phyloP scores from a whole-genome alignment of 1,139 yeast genomes.

The Pichia sp. region DNA sequence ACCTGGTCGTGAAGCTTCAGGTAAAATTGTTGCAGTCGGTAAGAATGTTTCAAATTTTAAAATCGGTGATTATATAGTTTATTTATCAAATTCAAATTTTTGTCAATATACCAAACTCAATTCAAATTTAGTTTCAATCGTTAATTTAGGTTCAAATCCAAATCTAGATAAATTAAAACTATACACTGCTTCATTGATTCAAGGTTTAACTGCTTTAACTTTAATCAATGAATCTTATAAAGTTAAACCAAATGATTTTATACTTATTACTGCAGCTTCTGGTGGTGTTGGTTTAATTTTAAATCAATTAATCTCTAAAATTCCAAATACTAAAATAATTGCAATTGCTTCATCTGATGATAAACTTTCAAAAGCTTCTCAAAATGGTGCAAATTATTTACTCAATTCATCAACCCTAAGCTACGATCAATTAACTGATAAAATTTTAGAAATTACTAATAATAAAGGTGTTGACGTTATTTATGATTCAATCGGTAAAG shows the following conservation, averaged over 20 bases:
- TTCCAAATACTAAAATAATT: constrained; percentile 71
- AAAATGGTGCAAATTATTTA: constrained; percentile 67
- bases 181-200: constrained; percentile 57
- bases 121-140: constrained; percentile 29
- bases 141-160: constrained; percentile 43
- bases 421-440: constrained; percentile 45
- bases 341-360: constrained; percentile 76
- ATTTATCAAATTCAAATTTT: constrained; percentile 45
- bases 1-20: constrained; percentile 83
- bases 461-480: constrained; percentile 69
- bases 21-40: constrained; percentile 66
- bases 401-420: constrained; percentile 44
- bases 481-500: constrained; percentile 80
- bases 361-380: constrained; percentile 52
- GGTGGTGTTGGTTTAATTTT: constrained; percentile 83
- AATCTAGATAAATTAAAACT: constrained; percentile 41
- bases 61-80: constrained; percentile 71
- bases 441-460: constrained; percentile 58
- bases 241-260: constrained; percentile 60
- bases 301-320: constrained; percentile 49
- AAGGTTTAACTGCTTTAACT: constrained; percentile 74
- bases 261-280: constrained; percentile 86
- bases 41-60: constrained; percentile 44
- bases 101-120: constrained; percentile 61
- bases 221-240: constrained; percentile 58